Evolutionary conservation across 768 basidiomycete genomes (phyloP).

Genomic region (Asterophora parasitica): DNA sequence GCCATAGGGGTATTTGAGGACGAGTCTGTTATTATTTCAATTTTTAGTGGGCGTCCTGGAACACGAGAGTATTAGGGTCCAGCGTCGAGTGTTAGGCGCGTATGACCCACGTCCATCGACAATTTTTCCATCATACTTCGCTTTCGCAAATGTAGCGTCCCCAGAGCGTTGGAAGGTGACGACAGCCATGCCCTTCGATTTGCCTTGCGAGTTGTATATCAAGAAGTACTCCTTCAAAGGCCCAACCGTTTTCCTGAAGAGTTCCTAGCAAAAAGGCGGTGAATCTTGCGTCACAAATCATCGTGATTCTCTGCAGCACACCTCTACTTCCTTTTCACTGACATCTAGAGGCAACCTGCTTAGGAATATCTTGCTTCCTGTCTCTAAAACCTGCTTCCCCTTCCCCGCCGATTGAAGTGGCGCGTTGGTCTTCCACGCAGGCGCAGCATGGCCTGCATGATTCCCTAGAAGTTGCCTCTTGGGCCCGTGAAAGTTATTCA

Average conservation of each 20-base stretch:
- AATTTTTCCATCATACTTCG: constrained; percentile 73
- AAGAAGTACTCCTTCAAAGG: constrained; percentile 67
- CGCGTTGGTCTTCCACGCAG: constrained; percentile 52
- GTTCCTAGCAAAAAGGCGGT: constrained; percentile 39
- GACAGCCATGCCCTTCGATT: constrained; percentile 78
- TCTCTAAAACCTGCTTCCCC: constrained; percentile 26
- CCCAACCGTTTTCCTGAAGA: constrained; percentile 74
- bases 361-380: constrained; percentile 64
- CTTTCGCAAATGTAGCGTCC: constrained; percentile 58
- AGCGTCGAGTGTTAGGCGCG: not conserved
- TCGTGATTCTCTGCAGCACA: constrained; percentile 23
- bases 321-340: constrained; percentile 63
- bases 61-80: not conserved
- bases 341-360: constrained; percentile 68
- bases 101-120: constrained; percentile 60
- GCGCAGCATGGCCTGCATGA: constrained; percentile 48
- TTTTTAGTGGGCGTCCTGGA: constrained; percentile 62
- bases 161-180: constrained; percentile 59
- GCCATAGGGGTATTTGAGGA: constrained; percentile 19
- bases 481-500: constrained; percentile 44
- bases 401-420: constrained; percentile 22
- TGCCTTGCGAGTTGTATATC: constrained; percentile 70
- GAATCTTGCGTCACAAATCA: not conserved
- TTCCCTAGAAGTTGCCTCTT: constrained; percentile 59
- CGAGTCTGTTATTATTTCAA: constrained; percentile 55